Base-by-base conservation (phyloP, 148 eudicot genomes). In the Vaccinium vitisidaea region DNA sequence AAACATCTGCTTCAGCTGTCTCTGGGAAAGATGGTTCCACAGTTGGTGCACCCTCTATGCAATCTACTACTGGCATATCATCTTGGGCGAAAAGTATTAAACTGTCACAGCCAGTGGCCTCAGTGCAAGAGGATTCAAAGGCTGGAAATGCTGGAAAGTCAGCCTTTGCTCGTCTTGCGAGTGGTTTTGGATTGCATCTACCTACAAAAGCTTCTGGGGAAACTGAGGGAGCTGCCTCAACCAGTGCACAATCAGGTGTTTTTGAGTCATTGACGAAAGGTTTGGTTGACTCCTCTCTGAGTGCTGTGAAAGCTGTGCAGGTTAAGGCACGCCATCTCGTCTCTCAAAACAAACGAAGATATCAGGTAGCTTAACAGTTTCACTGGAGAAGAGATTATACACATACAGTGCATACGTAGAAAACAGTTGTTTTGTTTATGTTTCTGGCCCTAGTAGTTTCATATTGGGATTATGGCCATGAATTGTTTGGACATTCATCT, bases 261-360 rank as follows among this genome's bases (percentile, higher is more conserved):
- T 75, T 96, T 59, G 94, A 91, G 63, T 89, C 98, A 30, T 80
- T 96, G 49, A 90, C 93, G 36, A 96, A 96, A 89, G 99, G 98
- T 54, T 83, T 96, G 76, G 97, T 94, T 79, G 98, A 94, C 84
- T 87, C 99, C 49, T 96, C 99, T 86, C 83, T 92, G 49, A 86
- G 87, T 89, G 99, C 99, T 5, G 97, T 94, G 56, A 96, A 94
- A 91, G 97, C 99, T 80, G 95, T 96, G 87, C 99, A 94, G 90
- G 94, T 92, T 77, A 94, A 94, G 92, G 98, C 99, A 70, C 96
- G 99, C 2, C 99, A 92, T 80, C 86, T 93, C 84, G 99, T 96
- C 87, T 96, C 99, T 30, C 98, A 96, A 89, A 96, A 96, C 88
- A 96, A 96, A 88, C 89, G 98, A 92, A 93, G 99, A 93, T 96